phyloP scores from a whole-genome alignment of 257 asterid genomes.

The Cynanchum wilfordii region DNA sequence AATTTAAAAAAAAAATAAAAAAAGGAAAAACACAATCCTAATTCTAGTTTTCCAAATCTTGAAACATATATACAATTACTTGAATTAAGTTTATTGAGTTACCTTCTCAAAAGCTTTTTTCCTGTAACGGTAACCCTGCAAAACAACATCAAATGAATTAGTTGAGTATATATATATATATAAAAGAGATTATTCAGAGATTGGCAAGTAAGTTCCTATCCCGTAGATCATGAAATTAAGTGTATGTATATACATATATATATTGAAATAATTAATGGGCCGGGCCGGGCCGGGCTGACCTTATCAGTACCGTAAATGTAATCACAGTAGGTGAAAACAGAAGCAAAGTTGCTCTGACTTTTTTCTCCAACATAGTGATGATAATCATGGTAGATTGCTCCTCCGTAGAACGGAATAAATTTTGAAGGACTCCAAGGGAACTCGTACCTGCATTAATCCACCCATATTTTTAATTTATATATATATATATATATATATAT shows the following conservation, averaged over 20 bases:
- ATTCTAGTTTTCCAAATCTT: too few relatives aligned
- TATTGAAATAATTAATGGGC: too few relatives aligned
- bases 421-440: conserved; percentile 78
- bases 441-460: conserved; percentile 42
- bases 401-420: conserved; percentile 75
- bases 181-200: background rate
- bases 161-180: background rate
- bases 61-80: too few relatives aligned
- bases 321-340: conserved; percentile 78
- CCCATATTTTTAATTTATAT: too few relatives aligned
- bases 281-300: conserved; percentile 27
- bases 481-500: too few relatives aligned
- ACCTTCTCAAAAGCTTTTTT: conserved; percentile 55
- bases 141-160: background rate
- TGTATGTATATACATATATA: too few relatives aligned
- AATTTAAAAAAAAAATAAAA: too few relatives aligned
- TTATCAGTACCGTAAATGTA: conserved; percentile 66
- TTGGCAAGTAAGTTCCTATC: too few relatives aligned
- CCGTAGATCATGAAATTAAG: too few relatives aligned
- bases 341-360: conserved; percentile 73
- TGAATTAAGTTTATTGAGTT: too few relatives aligned
- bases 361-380: conserved; percentile 70
- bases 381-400: conserved; percentile 70
- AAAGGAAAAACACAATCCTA: too few relatives aligned
- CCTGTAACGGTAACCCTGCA: conserved; percentile 57